Evolutionary conservation across 2,329 filamentous ascomycete species (phyloP), one percentile per base, ranked within the genome.

Genomic region (Trichoderma afroharzianum): DNA sequence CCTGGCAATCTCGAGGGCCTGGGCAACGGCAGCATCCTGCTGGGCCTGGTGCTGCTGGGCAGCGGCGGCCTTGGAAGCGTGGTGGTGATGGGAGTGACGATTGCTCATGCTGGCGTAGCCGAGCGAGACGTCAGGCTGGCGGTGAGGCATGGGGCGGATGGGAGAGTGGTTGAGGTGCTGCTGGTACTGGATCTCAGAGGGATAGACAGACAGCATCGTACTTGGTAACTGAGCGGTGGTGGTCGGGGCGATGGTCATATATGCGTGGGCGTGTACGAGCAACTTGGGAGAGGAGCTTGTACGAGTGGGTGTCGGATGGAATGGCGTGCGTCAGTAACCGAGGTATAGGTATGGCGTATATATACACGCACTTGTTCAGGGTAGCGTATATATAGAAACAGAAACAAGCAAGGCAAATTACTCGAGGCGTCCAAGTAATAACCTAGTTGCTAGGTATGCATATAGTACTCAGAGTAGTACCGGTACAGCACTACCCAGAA

Each of bases 1-100:
- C 73, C 93, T 88, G 15, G 92, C 93, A 72, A 92, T 88, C 77
- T 95, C 90, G 69, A 97, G 86, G 28, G 93, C 93, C 79, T 90
- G 87, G 73, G 88, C 85, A 70, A 94, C 88, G 68, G 81, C 82
- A 73, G 83, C 76, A 39, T 82, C 79, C 63, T 81, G 77, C 26
- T 72, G 70, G 71, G 68, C 71, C 55, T 76, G 73, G 74, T 63
- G 58, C 70, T 73, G 62, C 73, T 72, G 71, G 71, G 71, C 30
- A 74, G 71, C 63, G 73, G 71, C 43, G 70, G 59, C 61, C 75
- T 73, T 62, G 75, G 74, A 74, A 74, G 76, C 70, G 74, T 74
- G 71, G 70, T 61, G 63, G 57, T 74, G 72, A 72, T 57, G 62
- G 62, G 39, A 61, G 55, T 71, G 69, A 30, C 64, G 64, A 15